These are phyloP conservation scores for Chlorencoelia australis DNA, from an alignment of 2,329 filamentous ascomycete genomes.

Conservation along the genomic window DNA sequence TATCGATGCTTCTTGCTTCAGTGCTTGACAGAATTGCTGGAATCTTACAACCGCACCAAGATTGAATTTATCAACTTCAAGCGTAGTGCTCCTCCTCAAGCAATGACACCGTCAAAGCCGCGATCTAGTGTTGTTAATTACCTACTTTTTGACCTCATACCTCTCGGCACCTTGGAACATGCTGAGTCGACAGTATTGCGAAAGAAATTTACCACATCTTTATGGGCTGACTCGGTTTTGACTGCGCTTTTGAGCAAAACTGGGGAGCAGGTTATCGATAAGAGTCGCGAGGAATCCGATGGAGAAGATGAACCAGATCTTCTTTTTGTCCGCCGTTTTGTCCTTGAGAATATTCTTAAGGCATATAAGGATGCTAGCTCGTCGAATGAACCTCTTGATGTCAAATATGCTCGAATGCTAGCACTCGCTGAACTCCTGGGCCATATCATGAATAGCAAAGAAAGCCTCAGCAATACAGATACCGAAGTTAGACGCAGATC, in stretches of 20 bases:
- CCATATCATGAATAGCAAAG: constrained; percentile 76
- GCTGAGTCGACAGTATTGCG: constrained; percentile 68
- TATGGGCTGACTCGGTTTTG: constrained; percentile 76
- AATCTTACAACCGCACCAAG: constrained; percentile 89
- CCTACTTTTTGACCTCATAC: constrained; percentile 70
- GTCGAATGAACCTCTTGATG: constrained; percentile 70
- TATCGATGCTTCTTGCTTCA: constrained; percentile 93
- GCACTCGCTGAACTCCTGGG: constrained; percentile 86
- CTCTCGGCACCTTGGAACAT: constrained; percentile 51
- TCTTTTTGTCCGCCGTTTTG: constrained; percentile 86
- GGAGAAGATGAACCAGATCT: constrained; percentile 75
- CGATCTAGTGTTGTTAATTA: constrained; percentile 91
- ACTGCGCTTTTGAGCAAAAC: constrained; percentile 85
- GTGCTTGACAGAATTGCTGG: constrained; percentile 80
- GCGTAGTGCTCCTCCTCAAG: constrained; percentile 73
- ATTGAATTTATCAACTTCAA: constrained; percentile 99
- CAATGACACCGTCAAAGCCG: constrained; percentile 80
- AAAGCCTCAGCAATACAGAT: constrained; percentile 44
- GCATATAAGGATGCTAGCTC: constrained; percentile 81
- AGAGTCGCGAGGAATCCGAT: constrained; percentile 45
- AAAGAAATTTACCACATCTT: constrained; percentile 77
- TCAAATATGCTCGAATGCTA: constrained; percentile 80
- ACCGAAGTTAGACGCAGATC: constrained; percentile 39
- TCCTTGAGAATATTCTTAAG: constrained; percentile 84
- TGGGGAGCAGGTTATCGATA: constrained; percentile 59